These are phyloP conservation scores for Bonia amplexicaulis DNA, from an alignment of 176 grass and related monocot genomes.

Conservation along the genomic window DNA sequence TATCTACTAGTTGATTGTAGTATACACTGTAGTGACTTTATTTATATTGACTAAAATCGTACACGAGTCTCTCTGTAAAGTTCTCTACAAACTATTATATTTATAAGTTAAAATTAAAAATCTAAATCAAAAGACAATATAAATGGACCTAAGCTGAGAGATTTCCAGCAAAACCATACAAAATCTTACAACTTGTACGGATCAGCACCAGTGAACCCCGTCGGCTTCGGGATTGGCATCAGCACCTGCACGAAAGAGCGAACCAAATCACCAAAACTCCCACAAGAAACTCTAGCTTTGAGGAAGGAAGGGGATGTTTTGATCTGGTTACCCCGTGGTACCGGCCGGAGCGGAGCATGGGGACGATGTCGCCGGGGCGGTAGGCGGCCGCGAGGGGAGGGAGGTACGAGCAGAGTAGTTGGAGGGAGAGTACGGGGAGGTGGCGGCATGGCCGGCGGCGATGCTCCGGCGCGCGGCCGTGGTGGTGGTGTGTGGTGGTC, in stretches of 20 bases:
- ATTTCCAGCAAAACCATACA: not conserved
- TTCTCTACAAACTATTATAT: too few relatives aligned
- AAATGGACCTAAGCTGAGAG: too few relatives aligned
- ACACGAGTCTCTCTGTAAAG: too few relatives aligned
- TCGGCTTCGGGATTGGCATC: constrained; percentile 89
- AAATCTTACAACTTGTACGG: constrained; percentile 74
- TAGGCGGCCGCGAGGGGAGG: constrained; percentile 40
- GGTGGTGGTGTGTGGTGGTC: not conserved
- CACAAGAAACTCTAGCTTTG: not conserved
- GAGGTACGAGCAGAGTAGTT: constrained; percentile 31
- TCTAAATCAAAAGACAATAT: too few relatives aligned
- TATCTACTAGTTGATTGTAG: too few relatives aligned
- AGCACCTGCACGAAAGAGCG: constrained; percentile 58
- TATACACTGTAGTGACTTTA: too few relatives aligned
- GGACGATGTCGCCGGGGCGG: constrained; percentile 81
- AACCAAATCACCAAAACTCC: constrained; percentile 7
- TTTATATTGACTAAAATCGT: too few relatives aligned
- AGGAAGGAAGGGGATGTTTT: not conserved
- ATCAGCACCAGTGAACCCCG: constrained; percentile 85
- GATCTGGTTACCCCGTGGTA: constrained; percentile 70
- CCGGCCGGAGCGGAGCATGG: constrained; percentile 80
- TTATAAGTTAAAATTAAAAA: too few relatives aligned
- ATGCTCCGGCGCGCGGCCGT: constrained; percentile 49
- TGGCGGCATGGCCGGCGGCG: not conserved
- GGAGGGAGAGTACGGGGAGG: not conserved